Percentiles rank a stretch among this genome's conserved stretches.
These are phyloP conservation scores for Emergomyces africanus DNA, from an alignment of 2,329 filamentous ascomycete genomes.

Conservation along the genomic window DNA sequence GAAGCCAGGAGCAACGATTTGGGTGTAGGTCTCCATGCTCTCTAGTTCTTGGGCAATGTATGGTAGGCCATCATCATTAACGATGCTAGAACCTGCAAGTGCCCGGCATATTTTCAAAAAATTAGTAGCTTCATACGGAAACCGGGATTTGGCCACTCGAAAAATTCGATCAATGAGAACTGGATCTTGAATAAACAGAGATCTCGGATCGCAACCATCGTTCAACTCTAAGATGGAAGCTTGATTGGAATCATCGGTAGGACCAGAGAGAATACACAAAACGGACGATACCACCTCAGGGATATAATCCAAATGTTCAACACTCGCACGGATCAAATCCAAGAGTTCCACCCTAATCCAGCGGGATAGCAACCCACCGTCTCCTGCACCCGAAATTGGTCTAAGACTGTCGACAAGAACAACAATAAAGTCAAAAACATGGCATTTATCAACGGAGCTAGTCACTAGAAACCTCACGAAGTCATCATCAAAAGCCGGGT, in stretches of 20 bases:
- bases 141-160: constrained; percentile 58
- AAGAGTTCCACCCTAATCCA: constrained; percentile 53
- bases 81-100: constrained; percentile 39
- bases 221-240: constrained; percentile 10
- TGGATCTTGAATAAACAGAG: constrained; percentile 44
- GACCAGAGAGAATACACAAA: constrained; percentile 48
- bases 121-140: constrained; percentile 72
- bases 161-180: constrained; percentile 48
- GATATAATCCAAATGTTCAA: constrained; percentile 57
- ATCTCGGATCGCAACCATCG: constrained; percentile 27
- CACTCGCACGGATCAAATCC: constrained; percentile 56
- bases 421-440: constrained; percentile 37
- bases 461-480: constrained; percentile 35
- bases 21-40: constrained; percentile 61
- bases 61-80: constrained; percentile 36
- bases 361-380: constrained; percentile 44
- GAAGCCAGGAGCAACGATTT: constrained; percentile 60
- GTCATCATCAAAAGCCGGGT: constrained; percentile 31
- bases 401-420: constrained; percentile 33
- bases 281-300: constrained; percentile 56
- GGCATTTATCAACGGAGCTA: constrained; percentile 34
- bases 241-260: constrained; percentile 13
- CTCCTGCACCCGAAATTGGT: constrained; percentile 35
- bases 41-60: constrained; percentile 52
- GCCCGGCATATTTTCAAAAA: constrained; percentile 61